Percentiles rank a stretch among this genome's conserved stretches.
These are phyloP conservation scores for Mycena belliarum DNA, from an alignment of 768 basidiomycete genomes.

Conservation along the genomic window DNA sequence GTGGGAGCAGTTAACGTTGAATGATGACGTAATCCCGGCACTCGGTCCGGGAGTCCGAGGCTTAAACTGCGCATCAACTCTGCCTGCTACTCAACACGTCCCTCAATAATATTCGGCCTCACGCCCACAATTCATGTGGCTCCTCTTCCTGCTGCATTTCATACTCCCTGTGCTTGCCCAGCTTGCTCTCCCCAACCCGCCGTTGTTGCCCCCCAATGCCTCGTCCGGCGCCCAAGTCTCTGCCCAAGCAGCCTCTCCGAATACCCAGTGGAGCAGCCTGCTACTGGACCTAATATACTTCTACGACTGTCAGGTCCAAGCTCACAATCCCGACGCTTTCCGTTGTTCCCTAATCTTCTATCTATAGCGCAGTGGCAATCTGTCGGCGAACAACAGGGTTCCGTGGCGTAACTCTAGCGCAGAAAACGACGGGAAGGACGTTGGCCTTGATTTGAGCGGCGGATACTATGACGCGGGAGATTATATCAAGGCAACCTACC, in stretches of 20 bases:
- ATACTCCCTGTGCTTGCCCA: conserved; percentile 46
- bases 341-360: too few relatives aligned
- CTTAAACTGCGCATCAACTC: too few relatives aligned
- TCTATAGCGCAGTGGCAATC: conserved; percentile 74
- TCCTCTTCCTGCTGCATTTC: conserved; percentile 27
- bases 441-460: conserved; percentile 72
- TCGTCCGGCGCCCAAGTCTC: conserved; percentile 55
- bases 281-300: conserved; percentile 84
- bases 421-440: conserved; percentile 74
- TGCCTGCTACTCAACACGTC: too few relatives aligned
- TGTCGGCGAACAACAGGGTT: conserved; percentile 62
- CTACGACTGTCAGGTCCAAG: conserved; percentile 94
- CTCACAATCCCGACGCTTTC: too few relatives aligned
- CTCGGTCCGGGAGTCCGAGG: too few relatives aligned
- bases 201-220: conserved; percentile 63
- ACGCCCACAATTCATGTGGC: conserved; percentile 26
- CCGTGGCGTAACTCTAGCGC: conserved; percentile 86
- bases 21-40: too few relatives aligned
- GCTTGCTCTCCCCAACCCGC: conserved; percentile 61
- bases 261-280: conserved; percentile 79
- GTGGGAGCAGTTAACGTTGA: too few relatives aligned
- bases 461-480: conserved; percentile 56
- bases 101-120: too few relatives aligned
- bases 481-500: conserved; percentile 87
- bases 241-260: conserved; percentile 43